Conservation (phyloP, 257 asterid species). For the Nyctanthes arbortristis region DNA sequence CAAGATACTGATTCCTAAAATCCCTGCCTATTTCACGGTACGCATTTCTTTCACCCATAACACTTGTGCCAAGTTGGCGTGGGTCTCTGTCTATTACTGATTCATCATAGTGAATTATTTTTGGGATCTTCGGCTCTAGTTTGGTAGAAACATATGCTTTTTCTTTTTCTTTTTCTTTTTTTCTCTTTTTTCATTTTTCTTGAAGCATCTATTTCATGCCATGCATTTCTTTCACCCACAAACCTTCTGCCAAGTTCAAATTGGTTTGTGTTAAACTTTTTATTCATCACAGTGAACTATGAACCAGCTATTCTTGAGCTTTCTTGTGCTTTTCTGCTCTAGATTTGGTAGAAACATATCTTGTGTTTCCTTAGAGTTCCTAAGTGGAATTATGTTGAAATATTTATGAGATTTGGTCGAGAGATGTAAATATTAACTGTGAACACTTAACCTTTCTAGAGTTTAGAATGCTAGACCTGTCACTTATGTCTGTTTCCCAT, state of each 20-base stretch:
- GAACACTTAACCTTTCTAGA: no score
- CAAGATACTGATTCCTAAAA: constrained; percentile 81
- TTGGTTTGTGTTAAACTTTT: no score
- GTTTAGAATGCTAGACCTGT: no score
- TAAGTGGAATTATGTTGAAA: background rate
- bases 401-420: background rate
- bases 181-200: no score
- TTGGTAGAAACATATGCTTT: background rate
- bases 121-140: background rate
- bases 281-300: no score
- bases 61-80: background rate
- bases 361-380: background rate
- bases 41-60: constrained; percentile 19
- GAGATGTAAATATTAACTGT: background rate
- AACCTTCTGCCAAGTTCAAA: no score
- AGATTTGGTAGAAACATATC: background rate
- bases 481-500: no score
- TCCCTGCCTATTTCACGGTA: constrained; percentile 99
- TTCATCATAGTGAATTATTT: background rate
- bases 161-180: no score
- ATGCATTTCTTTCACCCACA: no score
- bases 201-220: no score
- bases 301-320: background rate
- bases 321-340: background rate
- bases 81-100: background rate